phyloP scores from a whole-genome alignment of 371 early-diverging fungal genomes.

The Rhizopus delemar region DNA sequence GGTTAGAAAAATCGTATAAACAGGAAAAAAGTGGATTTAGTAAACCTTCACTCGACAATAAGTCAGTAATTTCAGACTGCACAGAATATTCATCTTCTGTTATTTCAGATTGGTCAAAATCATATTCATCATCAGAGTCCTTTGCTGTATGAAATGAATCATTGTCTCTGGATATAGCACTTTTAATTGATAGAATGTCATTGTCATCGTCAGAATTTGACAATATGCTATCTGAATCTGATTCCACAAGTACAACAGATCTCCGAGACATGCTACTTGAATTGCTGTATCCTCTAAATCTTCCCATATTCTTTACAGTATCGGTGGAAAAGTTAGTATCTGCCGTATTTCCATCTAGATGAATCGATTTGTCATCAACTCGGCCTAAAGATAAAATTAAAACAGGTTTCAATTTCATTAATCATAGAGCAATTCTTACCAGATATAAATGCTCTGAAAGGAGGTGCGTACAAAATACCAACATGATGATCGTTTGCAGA shows the following conservation, averaged over 20 bases:
- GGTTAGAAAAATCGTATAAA: background rate
- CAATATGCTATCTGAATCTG: constrained; percentile 3
- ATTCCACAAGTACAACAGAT: constrained; percentile 5
- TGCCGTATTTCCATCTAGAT: constrained; percentile 8
- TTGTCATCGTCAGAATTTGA: constrained; percentile 9
- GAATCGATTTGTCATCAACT: constrained; percentile 19
- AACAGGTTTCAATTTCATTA: background rate
- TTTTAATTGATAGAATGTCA: constrained; percentile 23
- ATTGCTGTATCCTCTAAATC: constrained; percentile 15
- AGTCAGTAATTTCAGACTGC: background rate
- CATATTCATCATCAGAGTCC: constrained; percentile 19
- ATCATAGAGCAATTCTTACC: constrained; percentile 8
- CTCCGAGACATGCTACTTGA: constrained; percentile 18
- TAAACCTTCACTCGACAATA: constrained; percentile 9
- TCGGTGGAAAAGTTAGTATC: constrained; percentile 2
- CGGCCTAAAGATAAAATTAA: constrained; percentile 7
- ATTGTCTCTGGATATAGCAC: constrained; percentile 31
- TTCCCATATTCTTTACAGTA: background rate
- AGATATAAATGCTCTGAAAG: constrained; percentile 51
- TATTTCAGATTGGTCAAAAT: constrained; percentile 5
- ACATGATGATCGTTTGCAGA: constrained; percentile 50
- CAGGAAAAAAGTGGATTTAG: background rate
- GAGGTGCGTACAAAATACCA: constrained; percentile 64
- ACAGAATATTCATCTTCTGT: constrained; percentile 6
- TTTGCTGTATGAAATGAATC: constrained; percentile 46